These are phyloP conservation scores for Musa beccarii DNA, from an alignment of 176 grass and related monocot species.

Conservation along the genomic window DNA sequence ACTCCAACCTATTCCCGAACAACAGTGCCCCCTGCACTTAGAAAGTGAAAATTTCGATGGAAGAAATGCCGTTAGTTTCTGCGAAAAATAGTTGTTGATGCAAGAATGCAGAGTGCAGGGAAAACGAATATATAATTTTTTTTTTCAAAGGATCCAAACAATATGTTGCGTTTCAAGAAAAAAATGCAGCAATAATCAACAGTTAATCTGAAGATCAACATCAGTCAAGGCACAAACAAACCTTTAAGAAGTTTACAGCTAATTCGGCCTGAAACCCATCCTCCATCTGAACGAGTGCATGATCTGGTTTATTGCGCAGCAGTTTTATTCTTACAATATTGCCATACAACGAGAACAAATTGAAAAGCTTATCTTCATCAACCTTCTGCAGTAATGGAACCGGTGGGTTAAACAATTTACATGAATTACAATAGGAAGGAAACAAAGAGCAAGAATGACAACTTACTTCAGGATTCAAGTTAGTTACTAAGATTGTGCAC, in stretches of 20 bases:
- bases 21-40: constrained; percentile 51
- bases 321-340: constrained; percentile 93
- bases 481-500: constrained; percentile 89
- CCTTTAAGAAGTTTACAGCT: constrained; percentile 84
- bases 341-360: constrained; percentile 92
- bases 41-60: neutral
- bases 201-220: no score
- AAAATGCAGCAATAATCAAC: neutral
- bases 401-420: neutral
- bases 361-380: constrained; percentile 95
- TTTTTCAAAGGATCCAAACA: no score
- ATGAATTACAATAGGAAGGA: neutral
- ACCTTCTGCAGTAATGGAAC: constrained; percentile 47
- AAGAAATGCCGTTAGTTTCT: no score
- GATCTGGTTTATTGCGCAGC: constrained; percentile 84
- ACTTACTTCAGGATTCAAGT: constrained; percentile 94
- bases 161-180: no score
- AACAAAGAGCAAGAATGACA: neutral
- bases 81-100: no score
- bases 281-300: constrained; percentile 88
- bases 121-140: no score
- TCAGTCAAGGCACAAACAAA: neutral
- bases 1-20: constrained; percentile 75
- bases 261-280: constrained; percentile 93
- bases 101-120: no score